Percentiles rank a stretch among this genome's conserved stretches.
These are phyloP conservation scores for Phytophthora quininea DNA, from an alignment of 352 stramenopile genomes.

Conservation along the genomic window DNA sequence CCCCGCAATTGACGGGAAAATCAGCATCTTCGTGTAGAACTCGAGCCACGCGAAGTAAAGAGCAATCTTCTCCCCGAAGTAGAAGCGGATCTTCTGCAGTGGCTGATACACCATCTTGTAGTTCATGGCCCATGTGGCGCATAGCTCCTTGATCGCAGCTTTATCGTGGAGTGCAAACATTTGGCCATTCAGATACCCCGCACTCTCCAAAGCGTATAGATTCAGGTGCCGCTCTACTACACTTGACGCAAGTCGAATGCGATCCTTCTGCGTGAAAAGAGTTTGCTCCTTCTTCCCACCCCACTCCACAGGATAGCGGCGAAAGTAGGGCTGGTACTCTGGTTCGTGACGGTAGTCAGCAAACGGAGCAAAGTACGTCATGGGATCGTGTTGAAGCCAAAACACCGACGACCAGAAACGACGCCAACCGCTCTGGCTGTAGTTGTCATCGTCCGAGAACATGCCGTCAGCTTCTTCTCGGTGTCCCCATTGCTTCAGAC, in stretches of 20 bases:
- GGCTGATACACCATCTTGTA: conserved; percentile 76
- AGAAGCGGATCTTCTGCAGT: conserved; percentile 83
- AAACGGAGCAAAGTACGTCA: conserved; percentile 74
- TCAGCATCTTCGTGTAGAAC: conserved; percentile 91
- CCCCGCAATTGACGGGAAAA: conserved; percentile 76
- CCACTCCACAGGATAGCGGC: conserved; percentile 70
- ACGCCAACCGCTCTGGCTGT: conserved; percentile 32
- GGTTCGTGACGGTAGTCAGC: conserved; percentile 70
- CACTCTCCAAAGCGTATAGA: conserved; percentile 58
- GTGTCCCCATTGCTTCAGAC: conserved; percentile 66
- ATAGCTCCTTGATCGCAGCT: conserved; percentile 61
- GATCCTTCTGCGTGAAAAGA: conserved; percentile 75
- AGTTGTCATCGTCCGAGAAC: conserved; percentile 43
- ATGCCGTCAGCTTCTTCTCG: conserved; percentile 72
- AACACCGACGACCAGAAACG: conserved; percentile 62
- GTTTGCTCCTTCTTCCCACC: conserved; percentile 63
- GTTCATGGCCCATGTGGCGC: conserved; percentile 64
- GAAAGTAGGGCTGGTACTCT: conserved; percentile 75
- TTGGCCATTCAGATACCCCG: conserved; percentile 51
- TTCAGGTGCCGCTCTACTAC: conserved; percentile 76
- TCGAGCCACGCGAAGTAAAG: conserved; percentile 93
- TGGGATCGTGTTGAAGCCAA: conserved; percentile 65
- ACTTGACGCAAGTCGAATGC: conserved; percentile 64
- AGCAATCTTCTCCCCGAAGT: conserved; percentile 90
- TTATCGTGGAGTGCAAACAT: conserved; percentile 90